phyloP scores from a whole-genome alignment of 2,329 filamentous ascomycete genomes.

The Parastagonospora nodorum region DNA sequence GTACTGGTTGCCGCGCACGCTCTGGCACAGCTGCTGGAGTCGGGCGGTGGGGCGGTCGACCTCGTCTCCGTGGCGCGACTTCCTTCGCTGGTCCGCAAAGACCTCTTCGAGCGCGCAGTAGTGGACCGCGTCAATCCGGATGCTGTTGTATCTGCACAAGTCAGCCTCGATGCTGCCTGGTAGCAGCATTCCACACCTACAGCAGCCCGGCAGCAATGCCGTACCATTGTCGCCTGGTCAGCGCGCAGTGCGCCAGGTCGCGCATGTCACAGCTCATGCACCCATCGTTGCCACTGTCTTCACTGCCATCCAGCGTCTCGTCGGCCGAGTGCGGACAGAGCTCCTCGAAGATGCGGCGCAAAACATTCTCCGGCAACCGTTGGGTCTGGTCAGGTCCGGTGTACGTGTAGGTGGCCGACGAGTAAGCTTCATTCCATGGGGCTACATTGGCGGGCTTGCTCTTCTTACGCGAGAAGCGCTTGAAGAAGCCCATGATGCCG shows the following conservation, averaged over 20 bases:
- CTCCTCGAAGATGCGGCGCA: conserved; percentile 77
- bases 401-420: conserved; percentile 33
- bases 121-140: conserved; percentile 92
- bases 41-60: conserved; percentile 79
- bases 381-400: conserved; percentile 50
- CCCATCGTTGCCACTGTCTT: conserved; percentile 75
- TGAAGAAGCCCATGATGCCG: conserved; percentile 56
- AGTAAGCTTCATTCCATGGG: conserved; percentile 37
- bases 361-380: conserved; percentile 68
- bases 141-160: conserved; percentile 73
- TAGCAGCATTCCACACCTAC: conserved; percentile 57
- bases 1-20: conserved; percentile 75
- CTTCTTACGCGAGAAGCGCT: conserved; percentile 54
- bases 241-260: conserved; percentile 79
- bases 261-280: conserved; percentile 95
- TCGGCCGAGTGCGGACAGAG: conserved; percentile 85
- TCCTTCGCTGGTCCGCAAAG: conserved; percentile 72
- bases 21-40: conserved; percentile 78
- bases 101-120: conserved; percentile 88
- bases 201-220: conserved; percentile 60
- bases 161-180: conserved; percentile 6
- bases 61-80: conserved; percentile 71
- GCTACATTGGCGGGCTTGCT: conserved; percentile 28
- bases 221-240: conserved; percentile 76
- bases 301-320: conserved; percentile 73